Evolutionary conservation across 768 basidiomycete genomes (phyloP).

Genomic region (Lanmaoa rubissima): DNA sequence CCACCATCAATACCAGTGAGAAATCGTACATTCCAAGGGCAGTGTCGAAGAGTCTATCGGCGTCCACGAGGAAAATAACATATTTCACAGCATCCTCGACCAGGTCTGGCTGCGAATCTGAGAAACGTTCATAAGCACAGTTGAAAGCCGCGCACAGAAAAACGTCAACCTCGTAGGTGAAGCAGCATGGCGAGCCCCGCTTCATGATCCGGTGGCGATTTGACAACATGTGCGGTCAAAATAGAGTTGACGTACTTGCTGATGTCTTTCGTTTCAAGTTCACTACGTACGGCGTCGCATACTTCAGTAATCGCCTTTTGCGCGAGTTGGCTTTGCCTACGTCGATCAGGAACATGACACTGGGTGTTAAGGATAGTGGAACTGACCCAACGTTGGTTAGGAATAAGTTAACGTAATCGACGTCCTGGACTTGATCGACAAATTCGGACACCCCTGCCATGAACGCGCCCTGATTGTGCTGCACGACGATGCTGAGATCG

Average conservation of each 20-base stretch:
- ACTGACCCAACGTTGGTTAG: slow-evolving; percentile 79
- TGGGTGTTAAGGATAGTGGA: not conserved
- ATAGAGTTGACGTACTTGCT: slow-evolving; percentile 87
- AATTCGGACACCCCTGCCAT: slow-evolving; percentile 60
- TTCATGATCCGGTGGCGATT: slow-evolving; percentile 88
- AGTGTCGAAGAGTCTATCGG: slow-evolving; percentile 85
- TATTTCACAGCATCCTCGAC: slow-evolving; percentile 98
- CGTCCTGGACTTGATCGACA: slow-evolving; percentile 82
- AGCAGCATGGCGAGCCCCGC: slow-evolving; percentile 74
- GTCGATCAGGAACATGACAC: slow-evolving; percentile 1
- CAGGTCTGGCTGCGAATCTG: slow-evolving; percentile 55
- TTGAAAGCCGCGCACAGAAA: not conserved
- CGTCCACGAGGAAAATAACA: slow-evolving; percentile 96
- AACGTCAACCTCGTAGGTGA: slow-evolving; percentile 64
- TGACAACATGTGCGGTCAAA: slow-evolving; percentile 90
- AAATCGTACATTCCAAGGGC: slow-evolving; percentile 99
- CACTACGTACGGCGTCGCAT: slow-evolving; percentile 72
- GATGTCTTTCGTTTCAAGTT: slow-evolving; percentile 70
- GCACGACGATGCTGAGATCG: slow-evolving; percentile 85
- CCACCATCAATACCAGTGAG: slow-evolving; percentile 90
- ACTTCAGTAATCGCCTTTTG: slow-evolving; percentile 61
- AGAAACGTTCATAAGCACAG: not conserved
- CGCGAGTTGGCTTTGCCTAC: slow-evolving; percentile 58
- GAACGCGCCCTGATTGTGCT: slow-evolving; percentile 72
- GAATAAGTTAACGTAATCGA: slow-evolving; percentile 92